Base-by-base conservation (phyloP, 352 stramenopile genomes). In the Phytophthora megakarya region DNA sequence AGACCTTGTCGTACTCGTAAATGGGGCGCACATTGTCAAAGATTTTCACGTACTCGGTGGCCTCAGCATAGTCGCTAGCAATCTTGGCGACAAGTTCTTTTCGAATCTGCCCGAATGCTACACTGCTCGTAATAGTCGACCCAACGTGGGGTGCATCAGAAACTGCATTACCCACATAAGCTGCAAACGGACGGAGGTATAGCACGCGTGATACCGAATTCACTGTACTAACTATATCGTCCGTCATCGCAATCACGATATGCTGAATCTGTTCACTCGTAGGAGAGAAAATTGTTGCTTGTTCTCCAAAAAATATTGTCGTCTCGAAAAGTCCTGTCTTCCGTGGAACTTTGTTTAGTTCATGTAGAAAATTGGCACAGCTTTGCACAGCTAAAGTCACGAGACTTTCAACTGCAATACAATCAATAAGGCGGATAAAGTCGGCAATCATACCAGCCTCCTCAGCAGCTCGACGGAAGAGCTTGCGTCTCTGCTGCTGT, bases 301-400 rank as follows among this genome's bases (percentile, higher is more conserved):
- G 70, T 15, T 93, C 80, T 30, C 80, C 85, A 51, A 98, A 98
- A 38, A 86, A 86, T 33, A 98, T 92, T 3, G 88, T 97, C 10
- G 95, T 98, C 64, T 98, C 92, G 37, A 98, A 98, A 10, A 98
- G 67, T n/a, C 95, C 94, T 0, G 88, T 95, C 58, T 97, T 95
- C 13, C 86, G 75, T 2, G 86, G 79, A 1, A 89, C 71, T 55
- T 97, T 96, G 50, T 93, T 87, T 32, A 98, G 72, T 59, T 98
- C 90, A 2, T 88, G 67, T 7, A 98, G 72, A 44, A 98, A 96
- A 28, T 88, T 83, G 19, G 84, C 71, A 44, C 86, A 94, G 51
- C 82, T 97, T 30, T 94, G 78, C 2, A 97, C 72, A 18, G 86
- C 88, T 12, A 98, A 58, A 44, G 82, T 78, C 21, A 97, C 88